Conservation (phyloP, 2,329 filamentous ascomycete species). For the Colletotrichum ledebouriae region DNA sequence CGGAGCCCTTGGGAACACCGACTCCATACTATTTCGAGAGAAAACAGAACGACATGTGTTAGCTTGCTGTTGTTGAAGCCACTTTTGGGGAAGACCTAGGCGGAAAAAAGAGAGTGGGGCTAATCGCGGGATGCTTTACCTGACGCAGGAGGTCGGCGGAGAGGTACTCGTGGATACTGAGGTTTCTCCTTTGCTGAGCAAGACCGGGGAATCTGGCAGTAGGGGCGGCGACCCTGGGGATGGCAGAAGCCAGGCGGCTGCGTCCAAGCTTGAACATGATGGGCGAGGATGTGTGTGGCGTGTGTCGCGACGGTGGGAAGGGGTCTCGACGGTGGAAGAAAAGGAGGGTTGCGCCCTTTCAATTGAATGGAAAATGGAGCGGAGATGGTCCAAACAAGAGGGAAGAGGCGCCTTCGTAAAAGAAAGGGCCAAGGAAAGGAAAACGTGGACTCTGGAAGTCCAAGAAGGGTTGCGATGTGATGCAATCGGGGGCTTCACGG, state of each 20-base stretch:
- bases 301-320: conserved; percentile 21
- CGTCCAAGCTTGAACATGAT: conserved; percentile 90
- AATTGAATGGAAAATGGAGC: conserved; percentile 18
- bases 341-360: conserved; percentile 27
- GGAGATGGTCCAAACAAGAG: conserved; percentile 25
- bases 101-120: conserved; percentile 38
- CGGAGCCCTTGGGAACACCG: conserved; percentile 89
- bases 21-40: conserved; percentile 81
- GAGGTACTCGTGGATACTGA: conserved; percentile 98
- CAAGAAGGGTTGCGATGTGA: conserved; percentile 33
- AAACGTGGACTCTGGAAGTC: conserved; percentile 20
- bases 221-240: conserved; percentile 63
- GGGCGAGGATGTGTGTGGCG: conserved; percentile 46
- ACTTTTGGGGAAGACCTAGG: conserved; percentile 16
- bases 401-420: conserved; percentile 22
- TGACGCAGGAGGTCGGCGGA: conserved; percentile 90
- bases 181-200: conserved; percentile 82
- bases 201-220: conserved; percentile 72
- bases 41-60: conserved; percentile 41
- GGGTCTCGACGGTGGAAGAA: conserved; percentile 11
- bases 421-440: conserved; percentile 40
- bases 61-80: conserved; percentile 29
- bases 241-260: conserved; percentile 82
- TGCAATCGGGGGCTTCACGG: conserved; percentile 39
- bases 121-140: conserved; percentile 57